Conservation (phyloP, 192 early-diverging fungal genomes). For the Coemansia sp. region DNA sequence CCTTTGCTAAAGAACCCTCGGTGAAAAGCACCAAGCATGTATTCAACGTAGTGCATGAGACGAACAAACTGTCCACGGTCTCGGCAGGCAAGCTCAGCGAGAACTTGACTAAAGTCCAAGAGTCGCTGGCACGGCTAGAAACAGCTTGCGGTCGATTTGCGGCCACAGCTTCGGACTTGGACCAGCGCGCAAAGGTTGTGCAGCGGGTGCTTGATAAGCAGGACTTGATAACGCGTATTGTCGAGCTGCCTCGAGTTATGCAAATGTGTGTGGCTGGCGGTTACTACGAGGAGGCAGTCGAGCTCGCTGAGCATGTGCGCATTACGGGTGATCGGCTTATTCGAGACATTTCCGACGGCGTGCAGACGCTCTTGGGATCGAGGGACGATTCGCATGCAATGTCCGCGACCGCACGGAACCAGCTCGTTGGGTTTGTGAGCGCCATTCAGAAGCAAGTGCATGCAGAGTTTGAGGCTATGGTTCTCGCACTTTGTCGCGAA, state of each 20-base stretch:
- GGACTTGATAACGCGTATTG: constrained; percentile 47
- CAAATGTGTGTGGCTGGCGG: constrained; percentile 57
- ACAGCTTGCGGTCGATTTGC: constrained; percentile 37
- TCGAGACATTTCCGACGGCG: constrained; percentile 38
- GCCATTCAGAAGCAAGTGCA: constrained; percentile 48
- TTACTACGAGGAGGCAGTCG: constrained; percentile 54
- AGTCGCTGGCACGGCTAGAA: constrained; percentile 33
- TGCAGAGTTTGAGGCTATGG: constrained; percentile 52
- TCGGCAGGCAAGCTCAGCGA: constrained; percentile 16
- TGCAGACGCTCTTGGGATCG: constrained; percentile 41
- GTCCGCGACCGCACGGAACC: constrained; percentile 13
- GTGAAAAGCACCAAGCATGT: neutral
- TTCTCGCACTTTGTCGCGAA: constrained; percentile 42
- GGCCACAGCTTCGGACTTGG: constrained; percentile 30
- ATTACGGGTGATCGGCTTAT: constrained; percentile 43
- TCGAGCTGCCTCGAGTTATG: constrained; percentile 57
- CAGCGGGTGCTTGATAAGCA: constrained; percentile 55
- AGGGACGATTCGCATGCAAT: constrained; percentile 8
- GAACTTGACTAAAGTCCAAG: constrained; percentile 30
- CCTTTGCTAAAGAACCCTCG: neutral
- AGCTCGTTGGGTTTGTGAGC: constrained; percentile 36
- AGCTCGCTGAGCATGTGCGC: constrained; percentile 54
- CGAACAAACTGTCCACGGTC: constrained; percentile 18
- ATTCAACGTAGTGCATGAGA: constrained; percentile 36
- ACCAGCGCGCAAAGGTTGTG: constrained; percentile 37